Evolutionary conservation across 2,329 filamentous ascomycete genomes (phyloP).

Genomic region (Cladosporium phlei): DNA sequence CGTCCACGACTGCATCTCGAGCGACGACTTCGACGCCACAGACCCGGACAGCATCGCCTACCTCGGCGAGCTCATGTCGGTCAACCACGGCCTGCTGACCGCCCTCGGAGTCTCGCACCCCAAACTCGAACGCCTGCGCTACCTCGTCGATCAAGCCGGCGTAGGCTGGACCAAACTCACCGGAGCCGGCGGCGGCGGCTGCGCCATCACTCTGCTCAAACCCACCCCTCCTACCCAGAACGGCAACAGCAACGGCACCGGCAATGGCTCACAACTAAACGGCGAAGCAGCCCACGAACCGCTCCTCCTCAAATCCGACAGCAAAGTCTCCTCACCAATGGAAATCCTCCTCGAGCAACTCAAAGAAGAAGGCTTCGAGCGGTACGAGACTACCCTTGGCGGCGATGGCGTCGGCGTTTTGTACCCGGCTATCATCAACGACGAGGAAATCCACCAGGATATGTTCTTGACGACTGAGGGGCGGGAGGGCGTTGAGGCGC

Average conservation of each 20-base stretch:
- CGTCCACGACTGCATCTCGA: conserved; percentile 49
- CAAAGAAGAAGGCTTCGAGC: conserved; percentile 62
- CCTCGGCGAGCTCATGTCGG: conserved; percentile 80
- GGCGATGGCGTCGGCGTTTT: conserved; percentile 92
- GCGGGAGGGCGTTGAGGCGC: conserved; percentile 75
- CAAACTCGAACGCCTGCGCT: conserved; percentile 82
- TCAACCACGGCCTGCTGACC: conserved; percentile 91
- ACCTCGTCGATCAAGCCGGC: conserved; percentile 80
- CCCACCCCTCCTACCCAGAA: conserved; percentile 44
- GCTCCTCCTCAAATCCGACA: background rate
- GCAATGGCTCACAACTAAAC: conserved; percentile 37
- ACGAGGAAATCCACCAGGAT: conserved; percentile 90
- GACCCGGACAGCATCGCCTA: conserved; percentile 62
- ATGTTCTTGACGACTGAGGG: conserved; percentile 80
- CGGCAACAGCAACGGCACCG: conserved; percentile 34
- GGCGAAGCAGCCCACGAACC: conserved; percentile 19
- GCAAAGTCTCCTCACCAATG: conserved; percentile 41
- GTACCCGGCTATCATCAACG: conserved; percentile 86
- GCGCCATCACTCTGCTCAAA: conserved; percentile 84
- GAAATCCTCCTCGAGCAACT: conserved; percentile 59
- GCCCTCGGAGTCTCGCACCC: conserved; percentile 92
- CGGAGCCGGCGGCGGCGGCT: conserved; percentile 90
- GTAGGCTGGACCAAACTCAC: conserved; percentile 98
- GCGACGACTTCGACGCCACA: conserved; percentile 62
- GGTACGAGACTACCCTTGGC: conserved; percentile 84